A percentile compares a stretch with the other conserved stretches of the same genome.
phyloP scores from a whole-genome alignment of 73 alveolate genomes.

The Blepharisma stoltei region DNA sequence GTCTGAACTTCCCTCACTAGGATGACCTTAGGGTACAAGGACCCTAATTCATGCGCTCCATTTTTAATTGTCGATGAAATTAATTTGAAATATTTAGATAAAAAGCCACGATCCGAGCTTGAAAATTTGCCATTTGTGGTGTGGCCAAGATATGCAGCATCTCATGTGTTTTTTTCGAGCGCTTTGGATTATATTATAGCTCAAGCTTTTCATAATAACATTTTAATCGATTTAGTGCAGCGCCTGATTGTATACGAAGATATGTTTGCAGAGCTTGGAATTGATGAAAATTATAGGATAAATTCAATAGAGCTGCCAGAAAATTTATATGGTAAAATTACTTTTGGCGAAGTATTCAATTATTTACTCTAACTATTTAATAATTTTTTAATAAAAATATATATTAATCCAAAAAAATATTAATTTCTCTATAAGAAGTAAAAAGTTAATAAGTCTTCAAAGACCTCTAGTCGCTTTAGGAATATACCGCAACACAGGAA shows the following conservation, averaged over 20 bases:
- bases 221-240: conserved; percentile 55
- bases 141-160: conserved; percentile 33
- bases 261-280: conserved; percentile 37
- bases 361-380: no score
- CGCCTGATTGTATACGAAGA: conserved; percentile 49
- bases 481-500: conserved; percentile 13
- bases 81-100: conserved; percentile 46
- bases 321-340: conserved; percentile 36
- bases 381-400: no score
- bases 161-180: conserved; percentile 34
- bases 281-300: conserved; percentile 52
- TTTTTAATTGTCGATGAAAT: conserved; percentile 63
- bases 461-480: conserved; percentile 45
- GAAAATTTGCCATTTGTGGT: background rate
- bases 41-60: no score
- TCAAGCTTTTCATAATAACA: conserved; percentile 49
- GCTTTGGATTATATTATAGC: conserved; percentile 59
- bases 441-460: conserved; percentile 30
- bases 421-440: no score
- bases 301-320: conserved; percentile 41
- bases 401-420: no score
- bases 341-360: conserved; percentile 43
- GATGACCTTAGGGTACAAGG: no score
- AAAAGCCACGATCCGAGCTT: background rate
- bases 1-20: no score